Conservation (phyloP, 768 basidiomycete species). For the Macrolepiota dolichaula region DNA sequence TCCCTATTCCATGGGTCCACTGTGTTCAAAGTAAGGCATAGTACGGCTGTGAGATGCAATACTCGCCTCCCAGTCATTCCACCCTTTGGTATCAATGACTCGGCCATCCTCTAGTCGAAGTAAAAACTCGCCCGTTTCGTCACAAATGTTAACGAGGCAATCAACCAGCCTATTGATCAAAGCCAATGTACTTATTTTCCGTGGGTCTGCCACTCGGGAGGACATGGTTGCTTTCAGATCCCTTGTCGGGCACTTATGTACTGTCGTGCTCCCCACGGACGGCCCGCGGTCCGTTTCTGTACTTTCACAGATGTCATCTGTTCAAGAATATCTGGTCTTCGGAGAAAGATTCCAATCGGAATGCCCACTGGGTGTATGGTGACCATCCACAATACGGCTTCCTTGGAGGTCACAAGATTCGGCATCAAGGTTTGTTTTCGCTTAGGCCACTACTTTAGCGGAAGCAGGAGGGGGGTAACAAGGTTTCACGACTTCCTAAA, state of each 20-base stretch:
- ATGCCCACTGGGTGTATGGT: not conserved
- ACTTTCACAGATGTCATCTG: conserved; percentile 4
- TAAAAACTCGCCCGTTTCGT: conserved; percentile 49
- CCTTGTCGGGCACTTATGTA: conserved; percentile 1
- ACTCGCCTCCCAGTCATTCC: conserved; percentile 53
- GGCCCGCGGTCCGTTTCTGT: conserved; percentile 17
- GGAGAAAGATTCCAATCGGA: not conserved
- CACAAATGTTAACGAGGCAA: conserved; percentile 49
- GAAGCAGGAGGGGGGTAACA: not conserved
- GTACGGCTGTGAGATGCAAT: not conserved
- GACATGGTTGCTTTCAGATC: conserved; percentile 22
- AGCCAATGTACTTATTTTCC: conserved; percentile 22
- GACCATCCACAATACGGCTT: not conserved
- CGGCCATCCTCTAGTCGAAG: conserved; percentile 46
- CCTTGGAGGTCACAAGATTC: not conserved
- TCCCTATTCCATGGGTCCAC: conserved; percentile 46
- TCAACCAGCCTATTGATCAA: conserved; percentile 34
- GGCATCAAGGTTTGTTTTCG: not conserved
- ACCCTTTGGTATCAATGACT: conserved; percentile 54
- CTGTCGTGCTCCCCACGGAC: not conserved
- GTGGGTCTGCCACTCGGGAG: conserved; percentile 26
- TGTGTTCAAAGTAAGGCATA: conserved; percentile 14
- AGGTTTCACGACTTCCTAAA: not conserved
- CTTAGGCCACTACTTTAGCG: not conserved
- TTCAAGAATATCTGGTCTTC: not conserved